Evolutionary conservation across 1,284 basidiomycete species (phyloP), one percentile per base, ranked within the genome.

Genomic region (Leccinum pachyderme): DNA sequence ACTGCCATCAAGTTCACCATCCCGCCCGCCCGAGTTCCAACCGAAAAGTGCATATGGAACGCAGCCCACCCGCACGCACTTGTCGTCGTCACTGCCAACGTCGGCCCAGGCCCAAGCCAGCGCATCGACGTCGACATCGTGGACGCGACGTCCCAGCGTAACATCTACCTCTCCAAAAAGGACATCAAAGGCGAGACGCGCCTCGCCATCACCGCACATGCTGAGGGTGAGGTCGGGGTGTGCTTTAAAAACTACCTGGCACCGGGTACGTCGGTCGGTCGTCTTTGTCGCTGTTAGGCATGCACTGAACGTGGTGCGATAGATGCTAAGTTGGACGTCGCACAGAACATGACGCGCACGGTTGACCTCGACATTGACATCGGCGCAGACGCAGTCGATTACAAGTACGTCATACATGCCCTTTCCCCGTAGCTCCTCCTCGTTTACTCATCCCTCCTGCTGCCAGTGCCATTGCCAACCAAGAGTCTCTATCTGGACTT

Each of bases 371-470:
- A 99, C 69, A 86, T 98, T 43, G 97, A 99, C 69, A 96, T 99
- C 72, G 96, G 96, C 47, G 95, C 96, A 18, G 96, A 99, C 66
- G 97, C 97, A 0, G 89, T 98, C 41, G 97, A 99, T 74, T 99
- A 99, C 81, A 98, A 98, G 93, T 95, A 68, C 63, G 86, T 73
- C 33, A 28, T 33, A 45, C 35, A 11, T 4, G 28, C 28, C 7
- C 29, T 12, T 37, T 5, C n/a, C 31, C 8, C 35, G 3, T 39
- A 6, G 8, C 29, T 46, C 13, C 33, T 24, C 24, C 33, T 24
- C 24, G 7, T 29, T 50, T 39, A 12, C n/a, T 13, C 32, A 22
- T 37, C 24, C 18, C 18, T 18, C 18, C 18, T 7, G 8, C 48
- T 28, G 25, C 11, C 67, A 95, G 93, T 68, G 96, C 96, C 22